Evolutionary conservation across 352 stramenopile genomes (phyloP).

Genomic region (Globisporangium lucens): DNA sequence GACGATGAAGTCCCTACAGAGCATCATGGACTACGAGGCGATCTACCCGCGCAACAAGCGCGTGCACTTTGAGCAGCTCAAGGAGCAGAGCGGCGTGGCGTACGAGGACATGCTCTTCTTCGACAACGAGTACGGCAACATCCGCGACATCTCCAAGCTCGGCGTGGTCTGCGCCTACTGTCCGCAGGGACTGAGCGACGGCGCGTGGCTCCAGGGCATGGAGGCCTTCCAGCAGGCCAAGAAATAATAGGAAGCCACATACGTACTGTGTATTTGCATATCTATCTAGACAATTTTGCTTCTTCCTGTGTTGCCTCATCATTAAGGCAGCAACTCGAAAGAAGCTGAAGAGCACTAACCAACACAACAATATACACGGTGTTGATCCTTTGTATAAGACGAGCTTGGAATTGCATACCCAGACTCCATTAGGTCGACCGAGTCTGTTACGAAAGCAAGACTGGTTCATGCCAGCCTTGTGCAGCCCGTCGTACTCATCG

Average conservation of each 20-base stretch:
- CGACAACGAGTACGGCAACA: conserved; percentile 90
- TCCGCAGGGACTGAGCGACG: conserved; percentile 64
- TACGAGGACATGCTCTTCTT: conserved; percentile 98
- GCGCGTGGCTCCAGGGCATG: conserved; percentile 71
- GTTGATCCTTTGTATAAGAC: not conserved
- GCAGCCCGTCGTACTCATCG: not conserved
- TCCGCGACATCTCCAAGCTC: conserved; percentile 54
- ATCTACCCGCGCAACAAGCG: conserved; percentile 86
- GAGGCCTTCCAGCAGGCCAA: conserved; percentile 63
- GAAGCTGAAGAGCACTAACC: too few species aligned
- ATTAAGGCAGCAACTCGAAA: too few species aligned
- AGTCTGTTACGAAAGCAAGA: not conserved
- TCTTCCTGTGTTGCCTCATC: too few species aligned
- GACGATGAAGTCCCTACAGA: conserved; percentile 45
- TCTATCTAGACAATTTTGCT: not conserved
- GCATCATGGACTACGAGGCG: conserved; percentile 67
- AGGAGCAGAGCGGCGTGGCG: conserved; percentile 83
- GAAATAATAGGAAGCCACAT: not conserved
- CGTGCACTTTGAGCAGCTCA: conserved; percentile 91
- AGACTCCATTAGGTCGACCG: not conserved
- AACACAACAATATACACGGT: too few species aligned
- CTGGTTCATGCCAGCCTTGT: not conserved
- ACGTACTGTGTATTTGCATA: not conserved
- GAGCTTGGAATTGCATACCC: not conserved
- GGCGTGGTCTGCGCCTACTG: conserved; percentile 80